Evolutionary conservation across 768 basidiomycete species (phyloP).

Genomic region (Termitomyces bulborhizus): DNA sequence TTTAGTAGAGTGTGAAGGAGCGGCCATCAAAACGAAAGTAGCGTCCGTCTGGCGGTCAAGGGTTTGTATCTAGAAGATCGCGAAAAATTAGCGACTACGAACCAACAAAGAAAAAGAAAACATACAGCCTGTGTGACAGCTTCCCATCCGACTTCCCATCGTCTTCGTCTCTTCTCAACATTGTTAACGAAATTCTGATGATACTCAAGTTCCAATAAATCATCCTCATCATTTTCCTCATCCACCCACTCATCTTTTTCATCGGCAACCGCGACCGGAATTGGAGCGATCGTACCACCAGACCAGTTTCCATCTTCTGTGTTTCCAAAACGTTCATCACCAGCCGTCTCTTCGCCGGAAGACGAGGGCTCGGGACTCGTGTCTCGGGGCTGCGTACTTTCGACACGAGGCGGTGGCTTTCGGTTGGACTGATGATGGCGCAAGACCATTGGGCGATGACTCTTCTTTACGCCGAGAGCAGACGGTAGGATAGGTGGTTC

Average conservation of each 20-base stretch:
- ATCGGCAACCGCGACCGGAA: conserved; percentile 23
- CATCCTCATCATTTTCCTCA: conserved; percentile 67
- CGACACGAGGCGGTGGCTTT: conserved; percentile 71
- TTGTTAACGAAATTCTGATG: conserved; percentile 67
- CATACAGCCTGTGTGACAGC: conserved; percentile 65
- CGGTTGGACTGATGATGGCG: conserved; percentile 26
- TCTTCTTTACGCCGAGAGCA: conserved; percentile 39
- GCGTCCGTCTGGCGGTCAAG: conserved; percentile 79
- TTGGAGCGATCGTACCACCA: conserved; percentile 17
- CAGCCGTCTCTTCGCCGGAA: conserved; percentile 75
- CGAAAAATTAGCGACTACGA: background rate
- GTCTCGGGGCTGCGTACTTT: conserved; percentile 78
- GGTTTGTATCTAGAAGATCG: conserved; percentile 54
- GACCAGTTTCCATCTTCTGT: conserved; percentile 34
- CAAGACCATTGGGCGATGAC: conserved; percentile 10
- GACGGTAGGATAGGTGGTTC: conserved; percentile 45
- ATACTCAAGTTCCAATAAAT: conserved; percentile 69
- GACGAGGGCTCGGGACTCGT: conserved; percentile 75
- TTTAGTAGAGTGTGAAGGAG: conserved; percentile 68
- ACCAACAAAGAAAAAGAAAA: conserved; percentile 2
- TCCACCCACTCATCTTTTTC: conserved; percentile 65
- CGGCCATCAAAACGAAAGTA: conserved; percentile 67
- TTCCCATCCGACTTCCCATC: conserved; percentile 77
- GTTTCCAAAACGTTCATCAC: conserved; percentile 43
- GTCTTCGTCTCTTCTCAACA: conserved; percentile 58